These are phyloP conservation scores for Aspergillaceae sp. DNA, from an alignment of 2,329 filamentous ascomycete species.

Conservation along the genomic window DNA sequence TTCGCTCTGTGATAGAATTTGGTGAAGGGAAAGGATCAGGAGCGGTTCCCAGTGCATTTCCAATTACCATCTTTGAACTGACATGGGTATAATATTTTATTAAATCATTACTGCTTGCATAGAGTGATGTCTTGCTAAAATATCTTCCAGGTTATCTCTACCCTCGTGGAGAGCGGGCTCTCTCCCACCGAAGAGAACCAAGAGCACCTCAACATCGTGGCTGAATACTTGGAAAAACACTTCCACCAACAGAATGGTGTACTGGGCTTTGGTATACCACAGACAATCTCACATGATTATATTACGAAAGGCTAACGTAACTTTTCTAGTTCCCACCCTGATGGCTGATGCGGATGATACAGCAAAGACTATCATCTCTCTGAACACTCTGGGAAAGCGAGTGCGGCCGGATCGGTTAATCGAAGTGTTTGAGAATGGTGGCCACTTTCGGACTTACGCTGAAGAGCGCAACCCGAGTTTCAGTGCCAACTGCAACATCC, in stretches of 20 bases:
- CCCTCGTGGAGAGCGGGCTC: neutral
- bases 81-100: constrained; percentile 15
- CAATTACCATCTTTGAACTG: constrained; percentile 19
- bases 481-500: constrained; percentile 1
- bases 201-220: neutral
- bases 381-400: neutral
- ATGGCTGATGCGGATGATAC: constrained; percentile 3
- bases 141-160: neutral
- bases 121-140: neutral
- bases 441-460: constrained; percentile 2
- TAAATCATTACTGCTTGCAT: no score
- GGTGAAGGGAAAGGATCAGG: constrained; percentile 8
- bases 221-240: neutral
- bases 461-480: neutral
- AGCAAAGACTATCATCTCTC: constrained; percentile 1
- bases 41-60: constrained; percentile 21
- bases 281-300: neutral
- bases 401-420: neutral
- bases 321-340: neutral
- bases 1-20: constrained; percentile 12
- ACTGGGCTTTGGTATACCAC: neutral
- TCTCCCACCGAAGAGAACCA: neutral
- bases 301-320: neutral
- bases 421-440: neutral
- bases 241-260: neutral